Evolutionary conservation across 108 stramenopile genomes (phyloP).

Genomic region (Discostella stelligeroides): DNA sequence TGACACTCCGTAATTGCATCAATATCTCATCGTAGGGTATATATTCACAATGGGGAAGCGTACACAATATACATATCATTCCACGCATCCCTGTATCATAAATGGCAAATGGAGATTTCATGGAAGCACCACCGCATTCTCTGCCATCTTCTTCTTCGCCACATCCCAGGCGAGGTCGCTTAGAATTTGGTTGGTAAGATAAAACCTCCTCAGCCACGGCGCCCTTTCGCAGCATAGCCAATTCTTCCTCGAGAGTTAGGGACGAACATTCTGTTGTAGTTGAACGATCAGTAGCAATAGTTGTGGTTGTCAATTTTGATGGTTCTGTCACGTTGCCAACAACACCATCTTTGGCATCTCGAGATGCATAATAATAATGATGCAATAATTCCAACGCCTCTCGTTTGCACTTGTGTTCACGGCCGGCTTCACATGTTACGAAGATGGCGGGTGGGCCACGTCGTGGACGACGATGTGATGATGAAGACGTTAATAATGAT

Average conservation of each 20-base stretch:
- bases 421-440: slow-evolving; percentile 70
- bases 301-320: background rate
- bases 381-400: slow-evolving; percentile 80
- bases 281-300: slow-evolving; percentile 3
- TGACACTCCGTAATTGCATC: slow-evolving; percentile 10
- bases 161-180: slow-evolving; percentile 14
- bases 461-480: slow-evolving; percentile 27
- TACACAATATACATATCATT: slow-evolving; percentile 66
- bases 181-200: slow-evolving; percentile 25
- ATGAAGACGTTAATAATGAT: no score
- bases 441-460: slow-evolving; percentile 74
- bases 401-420: slow-evolving; percentile 70
- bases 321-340: slow-evolving; percentile 5
- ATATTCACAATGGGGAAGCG: slow-evolving; percentile 45
- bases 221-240: slow-evolving; percentile 60
- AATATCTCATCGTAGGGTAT: slow-evolving; percentile 54
- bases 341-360: background rate
- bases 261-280: slow-evolving; percentile 1
- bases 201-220: slow-evolving; percentile 48
- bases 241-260: slow-evolving; percentile 77
- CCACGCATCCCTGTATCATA: slow-evolving; percentile 75
- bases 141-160: background rate
- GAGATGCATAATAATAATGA: slow-evolving; percentile 56
- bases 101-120: slow-evolving; percentile 57
- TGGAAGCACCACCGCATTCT: slow-evolving; percentile 9